Percentiles rank a stretch among this genome's conserved stretches.
phyloP scores from a whole-genome alignment of 1,284 basidiomycete species.

The Golubevia sp. region DNA sequence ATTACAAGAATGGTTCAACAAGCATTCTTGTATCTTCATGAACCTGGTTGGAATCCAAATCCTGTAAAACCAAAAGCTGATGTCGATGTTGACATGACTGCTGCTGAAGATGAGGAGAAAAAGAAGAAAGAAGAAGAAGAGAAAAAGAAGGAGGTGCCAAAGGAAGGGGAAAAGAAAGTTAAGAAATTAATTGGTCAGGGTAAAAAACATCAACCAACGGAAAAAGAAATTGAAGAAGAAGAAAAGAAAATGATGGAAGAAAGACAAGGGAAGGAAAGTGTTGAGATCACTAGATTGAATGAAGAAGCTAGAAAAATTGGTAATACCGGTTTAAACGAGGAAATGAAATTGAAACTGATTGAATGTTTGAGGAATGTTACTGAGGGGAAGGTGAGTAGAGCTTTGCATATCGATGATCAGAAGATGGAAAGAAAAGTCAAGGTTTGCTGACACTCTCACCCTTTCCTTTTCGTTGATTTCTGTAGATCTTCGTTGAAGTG shows the following conservation, averaged over 20 bases:
- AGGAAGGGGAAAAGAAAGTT: conserved; percentile 13
- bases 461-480: background rate
- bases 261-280: conserved; percentile 23
- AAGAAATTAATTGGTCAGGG: conserved; percentile 10
- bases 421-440: background rate
- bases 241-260: conserved; percentile 15
- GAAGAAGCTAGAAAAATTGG: conserved; percentile 11
- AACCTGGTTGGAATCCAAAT: conserved; percentile 11
- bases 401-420: background rate
- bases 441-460: background rate
- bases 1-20: conserved; percentile 79
- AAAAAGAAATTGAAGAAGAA: conserved; percentile 27
- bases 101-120: conserved; percentile 75
- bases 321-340: conserved; percentile 22
- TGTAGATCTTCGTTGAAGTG: conserved; percentile 93
- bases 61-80: background rate
- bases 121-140: conserved; percentile 67
- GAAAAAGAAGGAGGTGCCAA: conserved; percentile 65
- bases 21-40: conserved; percentile 48
- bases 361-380: conserved; percentile 89
- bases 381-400: conserved; percentile 81
- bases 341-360: conserved; percentile 36
- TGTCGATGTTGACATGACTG: conserved; percentile 75
- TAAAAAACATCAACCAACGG: conserved; percentile 14
- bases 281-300: conserved; percentile 19